These are phyloP conservation scores for Fusarium devonianum DNA, from an alignment of 2,329 filamentous ascomycete genomes.

Conservation along the genomic window DNA sequence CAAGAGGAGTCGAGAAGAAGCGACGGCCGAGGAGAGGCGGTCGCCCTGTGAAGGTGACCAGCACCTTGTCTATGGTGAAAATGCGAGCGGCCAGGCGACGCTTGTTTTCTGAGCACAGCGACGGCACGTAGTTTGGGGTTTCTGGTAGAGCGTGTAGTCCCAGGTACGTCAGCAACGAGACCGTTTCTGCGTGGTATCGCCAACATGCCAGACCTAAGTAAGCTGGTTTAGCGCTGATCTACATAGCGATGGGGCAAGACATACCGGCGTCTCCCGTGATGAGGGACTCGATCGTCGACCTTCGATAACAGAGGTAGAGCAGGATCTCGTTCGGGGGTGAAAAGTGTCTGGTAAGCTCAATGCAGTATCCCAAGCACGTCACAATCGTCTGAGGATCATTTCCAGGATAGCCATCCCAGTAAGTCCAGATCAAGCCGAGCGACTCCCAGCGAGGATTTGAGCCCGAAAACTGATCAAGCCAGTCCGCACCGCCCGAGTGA, in stretches of 20 bases:
- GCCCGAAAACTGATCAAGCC: constrained; percentile 51
- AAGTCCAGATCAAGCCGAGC: constrained; percentile 48
- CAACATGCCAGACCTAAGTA: constrained; percentile 47
- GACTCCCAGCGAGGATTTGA: constrained; percentile 53
- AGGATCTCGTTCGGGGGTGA: constrained; percentile 48
- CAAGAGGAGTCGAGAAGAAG: constrained; percentile 61
- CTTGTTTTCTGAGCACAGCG: constrained; percentile 46
- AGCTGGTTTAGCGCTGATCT: constrained; percentile 3
- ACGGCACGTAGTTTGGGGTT: constrained; percentile 41
- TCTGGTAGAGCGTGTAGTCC: constrained; percentile 44
- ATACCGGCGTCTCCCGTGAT: constrained; percentile 51
- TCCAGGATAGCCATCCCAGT: constrained; percentile 21
- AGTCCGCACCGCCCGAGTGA: constrained; percentile 45
- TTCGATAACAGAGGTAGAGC: constrained; percentile 48
- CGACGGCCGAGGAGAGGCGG: constrained; percentile 61
- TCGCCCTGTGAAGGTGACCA: constrained; percentile 60
- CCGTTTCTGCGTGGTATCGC: constrained; percentile 48
- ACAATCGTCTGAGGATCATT: constrained; percentile 3
- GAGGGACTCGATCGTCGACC: constrained; percentile 47
- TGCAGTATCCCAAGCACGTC: constrained; percentile 41
- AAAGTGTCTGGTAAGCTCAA: constrained; percentile 43
- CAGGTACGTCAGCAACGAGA: constrained; percentile 48
- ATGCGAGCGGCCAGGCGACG: constrained; percentile 46
- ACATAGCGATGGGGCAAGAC: constrained; percentile 13
- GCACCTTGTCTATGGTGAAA: constrained; percentile 58